Conservation (phyloP, 164 flowering plant species). For the Stephania cephalantha region DNA sequence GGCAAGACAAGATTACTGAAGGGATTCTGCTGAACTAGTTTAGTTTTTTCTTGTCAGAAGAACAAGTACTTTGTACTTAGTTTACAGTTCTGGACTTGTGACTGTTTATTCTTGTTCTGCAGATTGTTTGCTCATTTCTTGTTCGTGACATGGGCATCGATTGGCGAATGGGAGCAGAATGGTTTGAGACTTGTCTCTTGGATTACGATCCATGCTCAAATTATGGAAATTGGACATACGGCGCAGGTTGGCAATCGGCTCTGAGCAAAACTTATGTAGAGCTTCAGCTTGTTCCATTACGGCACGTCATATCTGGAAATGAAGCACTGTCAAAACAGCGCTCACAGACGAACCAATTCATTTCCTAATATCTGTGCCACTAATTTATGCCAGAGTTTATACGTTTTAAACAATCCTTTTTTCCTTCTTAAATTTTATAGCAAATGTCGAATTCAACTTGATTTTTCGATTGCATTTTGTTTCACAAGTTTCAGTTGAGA, state of each 20-base stretch:
- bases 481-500: not conserved
- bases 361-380: too few relatives aligned
- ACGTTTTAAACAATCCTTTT: not conserved
- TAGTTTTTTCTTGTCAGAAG: not conserved
- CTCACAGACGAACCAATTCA: too few relatives aligned
- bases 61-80: not conserved
- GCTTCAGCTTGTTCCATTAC: not conserved
- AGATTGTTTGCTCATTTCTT: conserved; percentile 97
- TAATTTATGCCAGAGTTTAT: too few relatives aligned
- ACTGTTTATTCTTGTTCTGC: conserved; percentile 5
- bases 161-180: conserved; percentile 99
- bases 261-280: not conserved
- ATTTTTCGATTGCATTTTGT: not conserved
- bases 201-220: conserved; percentile 98
- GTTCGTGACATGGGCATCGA: conserved; percentile 97
- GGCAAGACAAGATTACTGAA: not conserved
- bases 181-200: conserved; percentile 93
- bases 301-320: not conserved
- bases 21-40: not conserved
- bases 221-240: conserved; percentile 99
- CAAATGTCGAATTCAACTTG: not conserved
- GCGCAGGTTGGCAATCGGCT: conserved; percentile 58
- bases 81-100: not conserved
- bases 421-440: not conserved
- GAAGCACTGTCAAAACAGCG: too few relatives aligned